A percentile compares a stretch with the other conserved stretches of the same genome.
Conservation (phyloP, 2,329 filamentous ascomycete genomes). For the Fusarium mundagurra region DNA sequence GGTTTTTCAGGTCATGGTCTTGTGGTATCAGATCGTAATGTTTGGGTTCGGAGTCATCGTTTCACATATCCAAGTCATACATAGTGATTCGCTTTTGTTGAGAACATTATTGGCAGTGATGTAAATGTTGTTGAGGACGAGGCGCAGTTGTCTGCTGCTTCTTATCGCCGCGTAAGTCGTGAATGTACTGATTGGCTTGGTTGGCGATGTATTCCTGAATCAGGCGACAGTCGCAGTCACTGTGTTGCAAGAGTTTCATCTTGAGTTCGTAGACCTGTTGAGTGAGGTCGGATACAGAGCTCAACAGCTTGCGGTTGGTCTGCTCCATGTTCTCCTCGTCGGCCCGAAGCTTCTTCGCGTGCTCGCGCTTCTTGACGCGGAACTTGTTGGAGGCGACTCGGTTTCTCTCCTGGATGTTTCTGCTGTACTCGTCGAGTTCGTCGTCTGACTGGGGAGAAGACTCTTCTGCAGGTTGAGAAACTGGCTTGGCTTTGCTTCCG, state of each 20-base stretch:
- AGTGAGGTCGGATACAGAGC: slow-evolving; percentile 21
- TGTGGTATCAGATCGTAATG: not conserved
- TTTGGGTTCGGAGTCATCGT: not conserved
- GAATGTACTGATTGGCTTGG: slow-evolving; percentile 29
- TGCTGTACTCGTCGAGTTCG: not conserved
- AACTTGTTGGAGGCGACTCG: slow-evolving; percentile 41
- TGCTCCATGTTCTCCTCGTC: slow-evolving; percentile 31
- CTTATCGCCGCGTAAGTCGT: too few relatives aligned
- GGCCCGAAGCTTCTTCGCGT: slow-evolving; percentile 14
- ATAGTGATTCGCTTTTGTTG: not conserved
- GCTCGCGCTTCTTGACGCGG: slow-evolving; percentile 33
- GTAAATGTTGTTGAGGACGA: not conserved
- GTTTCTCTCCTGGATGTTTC: slow-evolving; percentile 24
- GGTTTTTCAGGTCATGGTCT: not conserved
- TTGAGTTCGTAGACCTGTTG: slow-evolving; percentile 34
- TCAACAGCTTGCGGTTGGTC: slow-evolving; percentile 12
- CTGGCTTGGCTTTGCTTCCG: not conserved
- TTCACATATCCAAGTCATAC: not conserved
- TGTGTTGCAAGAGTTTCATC: slow-evolving; percentile 37
- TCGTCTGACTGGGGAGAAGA: not conserved
- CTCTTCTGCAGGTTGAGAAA: not conserved
- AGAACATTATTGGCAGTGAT: not conserved
- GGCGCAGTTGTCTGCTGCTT: not conserved
- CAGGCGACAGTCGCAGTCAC: slow-evolving; percentile 33
- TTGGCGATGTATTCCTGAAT: slow-evolving; percentile 38